Base-by-base conservation (phyloP, 2,329 filamentous ascomycete species). In the Botrytis aclada region DNA sequence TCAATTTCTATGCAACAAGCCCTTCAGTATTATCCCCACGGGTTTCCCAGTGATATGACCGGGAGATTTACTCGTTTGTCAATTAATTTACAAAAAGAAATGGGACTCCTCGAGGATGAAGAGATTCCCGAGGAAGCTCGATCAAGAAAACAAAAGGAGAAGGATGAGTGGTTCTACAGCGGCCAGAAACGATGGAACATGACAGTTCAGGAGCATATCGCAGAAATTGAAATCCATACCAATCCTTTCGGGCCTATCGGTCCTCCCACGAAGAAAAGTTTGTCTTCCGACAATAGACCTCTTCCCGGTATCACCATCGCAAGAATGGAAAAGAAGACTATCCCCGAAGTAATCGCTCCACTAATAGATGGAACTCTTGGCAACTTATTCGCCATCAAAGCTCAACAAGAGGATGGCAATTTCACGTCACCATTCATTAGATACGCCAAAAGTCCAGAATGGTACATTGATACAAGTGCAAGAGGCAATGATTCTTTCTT, bases 81-180 rank as follows among this genome's bases (percentile, higher is more conserved):
- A 14, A 63, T 51, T 20, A 65, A 72, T 16, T 70, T 74, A 20
- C 72, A 66, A 62, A 69, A 74, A 22, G 51, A 74, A 47, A 76
- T 76, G 67, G 71, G 73, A 20, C 65, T 72, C 29, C 62, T 69
- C 20, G 41, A 39, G 41, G 69, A 69, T 56, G 63, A 72, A 22
- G 34, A 72, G 29, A 32, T 47, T 25, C 60, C 39, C 7, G 54
- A 69, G 47, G 51, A 64, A 41, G 69, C 77, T 65, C 62, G 56
- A 37, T 70, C 66, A 47, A 56, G 74, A 34, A 74, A 70, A n/a
- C 67, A 64, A 34, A 70, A 75, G 39, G 70, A 77, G 37, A 62
- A 77, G 25, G 76, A 79, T 69, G 74, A 80, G 37, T 77, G 74
- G 74, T 80, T 80, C 64, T 81, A 80, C 47, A 62, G 65, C 37